phyloP scores from a whole-genome alignment of 108 stramenopile genomes.

The Parmales sp. region DNA sequence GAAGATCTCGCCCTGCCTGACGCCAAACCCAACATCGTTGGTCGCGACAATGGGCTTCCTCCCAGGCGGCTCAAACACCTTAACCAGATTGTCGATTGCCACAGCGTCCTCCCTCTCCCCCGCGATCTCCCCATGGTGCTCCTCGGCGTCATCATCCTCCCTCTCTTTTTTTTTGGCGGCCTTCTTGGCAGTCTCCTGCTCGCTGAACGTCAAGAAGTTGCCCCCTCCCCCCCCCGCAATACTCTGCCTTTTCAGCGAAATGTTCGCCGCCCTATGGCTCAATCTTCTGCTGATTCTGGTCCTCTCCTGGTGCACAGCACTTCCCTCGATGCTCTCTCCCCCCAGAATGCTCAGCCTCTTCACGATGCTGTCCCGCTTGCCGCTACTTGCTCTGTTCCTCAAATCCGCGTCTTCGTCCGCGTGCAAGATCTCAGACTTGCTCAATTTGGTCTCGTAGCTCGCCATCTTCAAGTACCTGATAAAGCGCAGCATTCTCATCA shows the following conservation, averaged over 20 bases:
- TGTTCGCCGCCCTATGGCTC: not conserved
- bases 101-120: not conserved
- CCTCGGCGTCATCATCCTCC: not conserved
- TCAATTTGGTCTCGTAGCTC: not conserved
- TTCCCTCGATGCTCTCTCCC: constrained; percentile 4
- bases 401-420: not conserved
- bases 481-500: not conserved
- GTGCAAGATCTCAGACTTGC: not conserved
- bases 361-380: not conserved
- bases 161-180: not conserved
- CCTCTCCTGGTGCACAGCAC: not conserved
- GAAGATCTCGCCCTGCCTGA: constrained; percentile 26
- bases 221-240: too few species aligned
- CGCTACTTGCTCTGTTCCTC: not conserved
- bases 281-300: not conserved
- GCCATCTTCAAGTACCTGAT: not conserved
- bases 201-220: too few species aligned
- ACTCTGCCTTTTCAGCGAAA: too few species aligned
- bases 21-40: constrained; percentile 1
- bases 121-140: too few species aligned
- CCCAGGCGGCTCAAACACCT: not conserved
- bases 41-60: constrained; percentile 7
- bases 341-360: constrained; percentile 6
- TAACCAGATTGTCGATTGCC: not conserved
- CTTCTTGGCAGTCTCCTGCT: not conserved